Evolutionary conservation across 169 alveolate species (phyloP).

Genomic region (Plasmodium malariae): DNA sequence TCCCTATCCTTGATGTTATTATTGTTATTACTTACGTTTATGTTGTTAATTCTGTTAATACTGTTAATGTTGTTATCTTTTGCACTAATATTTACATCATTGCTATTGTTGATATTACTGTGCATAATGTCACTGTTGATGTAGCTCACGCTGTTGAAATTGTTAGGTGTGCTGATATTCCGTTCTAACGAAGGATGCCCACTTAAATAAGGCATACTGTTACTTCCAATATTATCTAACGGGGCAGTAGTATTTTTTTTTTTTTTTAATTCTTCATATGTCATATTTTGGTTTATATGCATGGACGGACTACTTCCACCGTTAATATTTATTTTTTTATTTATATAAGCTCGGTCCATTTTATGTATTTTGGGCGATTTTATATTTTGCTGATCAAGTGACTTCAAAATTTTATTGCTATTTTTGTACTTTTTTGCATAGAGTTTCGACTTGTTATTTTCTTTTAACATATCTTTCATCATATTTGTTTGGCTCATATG

Average conservation of each 20-base stretch:
- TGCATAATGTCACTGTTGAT: no score
- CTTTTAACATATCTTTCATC: constrained; percentile 21
- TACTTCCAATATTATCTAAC: constrained; percentile 20
- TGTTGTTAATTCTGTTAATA: no score
- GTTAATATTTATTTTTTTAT: constrained; percentile 24
- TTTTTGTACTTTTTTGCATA: constrained; percentile 5
- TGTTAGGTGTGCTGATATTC: constrained; percentile 1
- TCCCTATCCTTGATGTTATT: neutral
- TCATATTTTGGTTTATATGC: constrained; percentile 20
- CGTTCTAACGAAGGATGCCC: constrained; percentile 5
- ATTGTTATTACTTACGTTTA: neutral
- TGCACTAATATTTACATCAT: no score
- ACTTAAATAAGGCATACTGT: constrained; percentile 14
- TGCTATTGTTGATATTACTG: no score
- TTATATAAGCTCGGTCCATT: constrained; percentile 13
- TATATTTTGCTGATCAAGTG: constrained; percentile 22
- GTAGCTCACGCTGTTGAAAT: no score
- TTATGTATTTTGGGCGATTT: constrained; percentile 1
- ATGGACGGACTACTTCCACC: neutral
- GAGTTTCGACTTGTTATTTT: constrained; percentile 10
- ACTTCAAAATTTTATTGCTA: constrained; percentile 4
- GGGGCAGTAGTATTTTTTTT: constrained; percentile 23
- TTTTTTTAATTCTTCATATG: constrained; percentile 31
- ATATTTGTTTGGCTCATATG: constrained; percentile 24
- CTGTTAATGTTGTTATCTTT: no score